Evolutionary conservation across 768 basidiomycete species (phyloP).

Genomic region (Strobilomyces echinocephalus): DNA sequence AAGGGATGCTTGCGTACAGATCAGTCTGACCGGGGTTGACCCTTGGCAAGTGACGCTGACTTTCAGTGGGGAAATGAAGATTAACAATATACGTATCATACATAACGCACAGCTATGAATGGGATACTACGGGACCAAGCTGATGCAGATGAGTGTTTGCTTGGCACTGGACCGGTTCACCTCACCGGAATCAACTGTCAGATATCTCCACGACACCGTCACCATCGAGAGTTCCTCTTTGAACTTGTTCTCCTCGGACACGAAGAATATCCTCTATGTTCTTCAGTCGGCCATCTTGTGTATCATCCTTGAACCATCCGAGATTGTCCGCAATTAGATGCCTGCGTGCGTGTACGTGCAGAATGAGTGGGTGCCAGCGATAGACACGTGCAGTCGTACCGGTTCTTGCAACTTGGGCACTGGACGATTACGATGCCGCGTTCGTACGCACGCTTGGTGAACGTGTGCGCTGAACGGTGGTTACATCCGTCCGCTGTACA

Average conservation of each 20-base stretch:
- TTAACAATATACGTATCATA: conserved; percentile 9
- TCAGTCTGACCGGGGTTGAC: neutral
- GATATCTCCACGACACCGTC: conserved; percentile 54
- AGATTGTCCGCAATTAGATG: conserved; percentile 88
- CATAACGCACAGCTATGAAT: neutral
- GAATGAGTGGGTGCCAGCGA: neutral
- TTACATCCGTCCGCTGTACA: conserved; percentile 74
- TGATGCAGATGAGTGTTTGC: neutral
- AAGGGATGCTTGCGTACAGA: neutral
- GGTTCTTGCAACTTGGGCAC: conserved; percentile 85
- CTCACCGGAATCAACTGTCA: conserved; percentile 22
- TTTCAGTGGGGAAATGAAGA: neutral
- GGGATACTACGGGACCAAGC: neutral
- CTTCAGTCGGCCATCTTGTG: conserved; percentile 61
- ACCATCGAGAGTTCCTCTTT: conserved; percentile 42
- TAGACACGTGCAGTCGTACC: conserved; percentile 43
- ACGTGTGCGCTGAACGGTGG: conserved; percentile 82
- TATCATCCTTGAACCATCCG: conserved; percentile 87
- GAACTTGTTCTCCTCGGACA: conserved; percentile 74
- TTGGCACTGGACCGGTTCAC: neutral
- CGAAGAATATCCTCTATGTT: conserved; percentile 82
- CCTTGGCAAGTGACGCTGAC: neutral
- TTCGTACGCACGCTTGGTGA: conserved; percentile 80
- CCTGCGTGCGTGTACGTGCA: conserved; percentile 31
- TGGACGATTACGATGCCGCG: conserved; percentile 86